Base-by-base conservation (phyloP, 2,329 filamentous ascomycete genomes). In the Coleophoma eucalyptorum region DNA sequence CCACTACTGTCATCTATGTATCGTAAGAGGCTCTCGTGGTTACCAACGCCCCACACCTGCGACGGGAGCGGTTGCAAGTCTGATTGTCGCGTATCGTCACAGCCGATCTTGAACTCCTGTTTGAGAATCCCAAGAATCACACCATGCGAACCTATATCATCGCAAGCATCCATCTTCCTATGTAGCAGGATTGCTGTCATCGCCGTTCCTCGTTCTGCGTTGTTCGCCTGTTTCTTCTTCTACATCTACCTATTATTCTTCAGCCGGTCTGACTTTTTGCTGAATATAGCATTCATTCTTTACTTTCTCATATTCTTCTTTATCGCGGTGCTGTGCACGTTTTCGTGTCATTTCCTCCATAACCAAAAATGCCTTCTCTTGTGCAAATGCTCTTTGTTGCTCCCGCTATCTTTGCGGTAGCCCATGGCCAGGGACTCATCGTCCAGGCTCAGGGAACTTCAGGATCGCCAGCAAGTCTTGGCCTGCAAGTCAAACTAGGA, bases 321-420 rank as follows among this genome's bases (percentile, higher is more conserved):
- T 34, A 33, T 37, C 40, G 12, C n/a, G 12, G 46, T 52, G 50
- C 46, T 51, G 46, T 52, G 46, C 45, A 54, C 46, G 33, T 33
- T 42, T 51, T 20, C 43, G 33, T 13, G 33, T 31, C 41, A 49
- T 19, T 42, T 45, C 15, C 40, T 21, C 15, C 37, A 18, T 10
- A 38, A 18, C 47, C n/a, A n/a, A 55, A 50, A 16, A 57, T 57
- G 55, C 52, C 52, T 53, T 57, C 55, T 26, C 19, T 57, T 26
- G 33, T 20, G 37, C 43, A 31, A 18, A 43, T 54, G 26, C 35
- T 53, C 31, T 21, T 44, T 12, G 19, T 46, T 18, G 38, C 50
- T 19, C 44, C 52, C 11, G 46, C 46, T 26, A 7, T 51, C 10
- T 45, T 52, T 16, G 49, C 50, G 3, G 46, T 53, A 16, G 53